Base-by-base conservation (phyloP, 1,139 yeast genomes). In the Saccharomyces hybrid region DNA sequence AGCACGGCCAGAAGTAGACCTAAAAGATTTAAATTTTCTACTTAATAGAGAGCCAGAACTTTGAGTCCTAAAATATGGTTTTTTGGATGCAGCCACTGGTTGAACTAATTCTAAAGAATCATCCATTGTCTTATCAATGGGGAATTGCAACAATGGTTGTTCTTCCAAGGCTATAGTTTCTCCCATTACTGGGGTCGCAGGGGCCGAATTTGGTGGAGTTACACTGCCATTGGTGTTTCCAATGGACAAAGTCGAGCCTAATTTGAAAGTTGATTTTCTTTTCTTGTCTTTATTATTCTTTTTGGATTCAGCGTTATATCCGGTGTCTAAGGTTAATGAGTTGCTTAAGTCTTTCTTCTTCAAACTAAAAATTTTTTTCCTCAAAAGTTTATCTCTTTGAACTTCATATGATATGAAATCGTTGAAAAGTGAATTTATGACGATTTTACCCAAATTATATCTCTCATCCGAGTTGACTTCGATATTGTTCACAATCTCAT, bases 341-440 rank as follows among this genome's bases (percentile, higher is more conserved):
- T 13, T 46, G 13, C 8, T 28, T 19, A 47, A 27, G 26, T 57
- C 56, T 38, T 38, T 38, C 27, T 57, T 57, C 41, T 58, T 63
- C 52, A 51, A 62, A 53, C 58, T 56, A 38, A 60, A 56, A 47
- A 65, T 57, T 13, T 52, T 52, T n/a, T 65, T 65, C 57, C 75
- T 64, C 49, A 63, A 59, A 2, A 52, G 46, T 38, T 64, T 62
- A 62, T 79, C 82, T 54, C 72, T 73, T 29, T 68, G 68, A 64
- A 78, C 66, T 64, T 82, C 87, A 60, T 70, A 77, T 7, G 73
- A 62, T 6, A 80, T 71, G 61, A 83, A 82, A 14, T 74, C 74
- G 48, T 75, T 70, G 59, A 85, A 81, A 2, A 86, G 63, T 0
- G 89, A 83, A 57, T 79, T 78, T 25, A 84, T 64, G 7, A 84